Percentiles rank a stretch among this genome's conserved stretches.
These are phyloP conservation scores for Clonostachys rosea DNA, from an alignment of 2,329 filamentous ascomycete species.

Conservation along the genomic window DNA sequence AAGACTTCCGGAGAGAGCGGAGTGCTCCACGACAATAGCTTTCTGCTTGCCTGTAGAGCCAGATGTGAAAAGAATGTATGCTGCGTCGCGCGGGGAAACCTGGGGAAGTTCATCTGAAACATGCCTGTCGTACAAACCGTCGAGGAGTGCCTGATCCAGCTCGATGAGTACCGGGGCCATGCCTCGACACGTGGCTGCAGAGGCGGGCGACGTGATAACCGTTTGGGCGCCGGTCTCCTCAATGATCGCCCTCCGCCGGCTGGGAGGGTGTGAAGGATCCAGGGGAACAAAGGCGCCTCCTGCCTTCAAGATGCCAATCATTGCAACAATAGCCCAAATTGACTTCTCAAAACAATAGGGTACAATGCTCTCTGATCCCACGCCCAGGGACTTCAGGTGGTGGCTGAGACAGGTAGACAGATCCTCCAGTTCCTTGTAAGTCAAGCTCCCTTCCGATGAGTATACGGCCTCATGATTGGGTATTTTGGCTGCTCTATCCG, in stretches of 20 bases:
- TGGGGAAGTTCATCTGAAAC: background rate
- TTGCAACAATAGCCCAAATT: constrained; percentile 13
- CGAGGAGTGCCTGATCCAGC: no score
- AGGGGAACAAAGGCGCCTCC: constrained; percentile 21
- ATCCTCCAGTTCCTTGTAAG: constrained; percentile 1
- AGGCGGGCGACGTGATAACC: constrained; percentile 3
- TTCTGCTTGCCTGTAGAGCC: background rate
- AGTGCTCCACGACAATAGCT: background rate
- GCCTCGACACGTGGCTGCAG: background rate
- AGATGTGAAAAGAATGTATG: background rate
- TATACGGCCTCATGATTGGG: constrained; percentile 5
- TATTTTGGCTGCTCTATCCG: background rate
- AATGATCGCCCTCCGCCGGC: constrained; percentile 1
- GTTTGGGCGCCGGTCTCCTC: constrained; percentile 2
- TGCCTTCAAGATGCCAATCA: constrained; percentile 17
- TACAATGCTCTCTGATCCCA: constrained; percentile 11
- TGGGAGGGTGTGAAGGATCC: constrained; percentile 11
- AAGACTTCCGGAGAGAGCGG: constrained; percentile 2
- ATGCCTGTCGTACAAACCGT: no score
- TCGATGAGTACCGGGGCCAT: background rate
- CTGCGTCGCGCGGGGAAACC: constrained; percentile 1
- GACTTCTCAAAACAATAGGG: constrained; percentile 20
- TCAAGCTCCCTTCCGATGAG: constrained; percentile 1
- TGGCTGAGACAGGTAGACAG: background rate
- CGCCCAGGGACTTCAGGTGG: constrained; percentile 7